phyloP scores from a whole-genome alignment of 1,284 basidiomycete genomes.

The Cutaneotrichosporon cyanovorans region DNA sequence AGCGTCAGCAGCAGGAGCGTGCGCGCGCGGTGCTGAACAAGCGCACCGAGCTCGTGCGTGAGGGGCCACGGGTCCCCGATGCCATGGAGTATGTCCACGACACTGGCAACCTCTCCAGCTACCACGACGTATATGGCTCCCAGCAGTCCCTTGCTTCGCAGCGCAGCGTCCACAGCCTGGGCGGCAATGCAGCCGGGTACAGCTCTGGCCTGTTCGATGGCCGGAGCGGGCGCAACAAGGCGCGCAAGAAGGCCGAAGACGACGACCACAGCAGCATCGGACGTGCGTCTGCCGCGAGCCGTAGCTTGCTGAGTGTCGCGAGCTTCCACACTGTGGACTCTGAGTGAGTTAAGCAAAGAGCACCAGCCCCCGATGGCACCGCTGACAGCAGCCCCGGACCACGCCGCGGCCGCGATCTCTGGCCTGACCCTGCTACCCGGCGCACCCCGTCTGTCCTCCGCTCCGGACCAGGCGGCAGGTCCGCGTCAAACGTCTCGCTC shows the following conservation, averaged over 20 bases:
- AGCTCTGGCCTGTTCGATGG: background rate
- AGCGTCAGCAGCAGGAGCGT: slow-evolving; percentile 63
- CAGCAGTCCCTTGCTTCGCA: slow-evolving; percentile 5
- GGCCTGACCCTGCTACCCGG: slow-evolving; percentile 16
- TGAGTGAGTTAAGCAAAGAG: slow-evolving; percentile 24
- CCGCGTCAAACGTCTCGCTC: slow-evolving; percentile 68
- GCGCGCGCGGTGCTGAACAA: slow-evolving; percentile 94
- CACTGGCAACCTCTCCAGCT: background rate
- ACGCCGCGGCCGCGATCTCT: slow-evolving; percentile 48
- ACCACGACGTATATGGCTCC: background rate
- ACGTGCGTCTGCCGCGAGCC: slow-evolving; percentile 55
- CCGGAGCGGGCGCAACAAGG: slow-evolving; percentile 55
- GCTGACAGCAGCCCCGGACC: slow-evolving; percentile 55
- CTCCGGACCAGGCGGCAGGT: slow-evolving; percentile 53
- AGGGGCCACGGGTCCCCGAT: background rate
- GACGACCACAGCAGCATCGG: slow-evolving; percentile 85
- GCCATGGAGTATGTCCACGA: slow-evolving; percentile 19
- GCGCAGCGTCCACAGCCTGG: slow-evolving; percentile 3
- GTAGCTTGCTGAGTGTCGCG: slow-evolving; percentile 37
- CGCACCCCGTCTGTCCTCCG: slow-evolving; percentile 39
- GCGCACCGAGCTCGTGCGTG: slow-evolving; percentile 59
- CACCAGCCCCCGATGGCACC: slow-evolving; percentile 1
- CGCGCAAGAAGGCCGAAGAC: slow-evolving; percentile 70
- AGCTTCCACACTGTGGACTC: slow-evolving; percentile 33
- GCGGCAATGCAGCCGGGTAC: background rate